phyloP scores from a whole-genome alignment of 805 yeast species.

The Kazachstania kunashirensis region DNA sequence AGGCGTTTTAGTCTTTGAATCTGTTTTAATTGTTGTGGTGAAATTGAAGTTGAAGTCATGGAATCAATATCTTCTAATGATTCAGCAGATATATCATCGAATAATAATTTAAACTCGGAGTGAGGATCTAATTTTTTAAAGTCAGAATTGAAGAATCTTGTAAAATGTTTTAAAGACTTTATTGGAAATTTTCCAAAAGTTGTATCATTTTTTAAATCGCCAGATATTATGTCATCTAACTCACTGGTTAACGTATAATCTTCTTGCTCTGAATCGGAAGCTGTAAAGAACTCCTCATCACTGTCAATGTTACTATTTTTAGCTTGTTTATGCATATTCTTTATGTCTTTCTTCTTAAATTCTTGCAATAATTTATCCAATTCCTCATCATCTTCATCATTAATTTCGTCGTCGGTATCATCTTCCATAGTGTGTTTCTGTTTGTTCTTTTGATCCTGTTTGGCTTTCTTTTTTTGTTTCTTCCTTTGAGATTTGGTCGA shows the following conservation, averaged over 20 bases:
- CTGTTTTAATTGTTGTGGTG: conserved; percentile 60
- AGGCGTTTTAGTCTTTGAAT: conserved; percentile 41
- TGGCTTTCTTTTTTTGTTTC: conserved; percentile 17
- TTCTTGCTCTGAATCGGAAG: conserved; percentile 25
- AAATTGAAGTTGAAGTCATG: conserved; percentile 56
- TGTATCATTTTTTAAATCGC: conserved; percentile 28
- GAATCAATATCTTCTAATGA: conserved; percentile 68
- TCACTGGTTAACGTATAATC: conserved; percentile 15
- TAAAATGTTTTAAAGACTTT: conserved; percentile 8
- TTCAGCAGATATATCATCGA: conserved; percentile 60
- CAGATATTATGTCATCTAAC: conserved; percentile 14
- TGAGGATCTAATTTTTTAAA: conserved; percentile 58
- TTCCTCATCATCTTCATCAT: conserved; percentile 44
- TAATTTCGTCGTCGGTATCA: conserved; percentile 10
- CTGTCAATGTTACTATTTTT: conserved; percentile 28
- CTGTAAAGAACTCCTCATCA: conserved; percentile 35
- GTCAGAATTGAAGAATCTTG: conserved; percentile 19
- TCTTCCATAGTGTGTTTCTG: conserved; percentile 2
- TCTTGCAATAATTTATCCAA: conserved; percentile 47
- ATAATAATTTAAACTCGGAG: conserved; percentile 56
- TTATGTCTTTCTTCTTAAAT: conserved; percentile 24
- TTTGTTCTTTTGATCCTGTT: conserved; percentile 17
- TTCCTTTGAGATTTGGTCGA: conserved; percentile 15
- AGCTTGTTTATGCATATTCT: conserved; percentile 8
- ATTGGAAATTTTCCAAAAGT: conserved; percentile 19